Evolutionary conservation across 202 grass and related monocot genomes (phyloP).

Genomic region (Dendrocalamus latiflorus): DNA sequence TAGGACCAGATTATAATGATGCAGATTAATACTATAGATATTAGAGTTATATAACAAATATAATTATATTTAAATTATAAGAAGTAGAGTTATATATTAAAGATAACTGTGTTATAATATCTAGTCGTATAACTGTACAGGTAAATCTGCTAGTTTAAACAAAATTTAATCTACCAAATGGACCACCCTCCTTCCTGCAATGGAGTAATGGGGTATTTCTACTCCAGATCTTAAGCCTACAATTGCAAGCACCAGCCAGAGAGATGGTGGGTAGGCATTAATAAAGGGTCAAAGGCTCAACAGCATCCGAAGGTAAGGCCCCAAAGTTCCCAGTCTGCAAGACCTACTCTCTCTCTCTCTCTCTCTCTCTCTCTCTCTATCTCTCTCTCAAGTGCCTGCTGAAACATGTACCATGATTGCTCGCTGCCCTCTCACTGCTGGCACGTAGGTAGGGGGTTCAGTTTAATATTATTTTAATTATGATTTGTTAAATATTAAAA

Average conservation of each 20-base stretch:
- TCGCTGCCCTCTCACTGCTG: constrained; percentile 26
- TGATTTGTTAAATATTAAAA: no score
- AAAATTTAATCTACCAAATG: background rate
- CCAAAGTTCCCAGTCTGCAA: constrained; percentile 4
- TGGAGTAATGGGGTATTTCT: background rate
- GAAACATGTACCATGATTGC: constrained; percentile 31
- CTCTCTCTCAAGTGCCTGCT: background rate
- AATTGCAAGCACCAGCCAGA: constrained; percentile 1
- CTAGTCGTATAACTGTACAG: no score
- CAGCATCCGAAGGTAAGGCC: constrained; percentile 30
- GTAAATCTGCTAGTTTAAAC: no score
- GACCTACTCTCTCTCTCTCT: background rate
- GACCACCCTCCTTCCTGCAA: constrained; percentile 3
- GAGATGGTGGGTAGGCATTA: constrained; percentile 37
- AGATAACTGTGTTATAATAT: no score
- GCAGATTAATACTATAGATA: no score
- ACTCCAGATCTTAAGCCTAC: background rate
- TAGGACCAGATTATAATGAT: no score
- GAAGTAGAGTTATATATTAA: no score
- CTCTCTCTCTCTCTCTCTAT: background rate
- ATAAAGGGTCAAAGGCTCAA: constrained; percentile 32
- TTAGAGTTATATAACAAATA: no score
- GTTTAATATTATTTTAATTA: no score
- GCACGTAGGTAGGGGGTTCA: no score
- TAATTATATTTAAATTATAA: no score